Evolutionary conservation across 2,329 filamentous ascomycete species (phyloP).

Genomic region (Talaromyces islandicus): DNA sequence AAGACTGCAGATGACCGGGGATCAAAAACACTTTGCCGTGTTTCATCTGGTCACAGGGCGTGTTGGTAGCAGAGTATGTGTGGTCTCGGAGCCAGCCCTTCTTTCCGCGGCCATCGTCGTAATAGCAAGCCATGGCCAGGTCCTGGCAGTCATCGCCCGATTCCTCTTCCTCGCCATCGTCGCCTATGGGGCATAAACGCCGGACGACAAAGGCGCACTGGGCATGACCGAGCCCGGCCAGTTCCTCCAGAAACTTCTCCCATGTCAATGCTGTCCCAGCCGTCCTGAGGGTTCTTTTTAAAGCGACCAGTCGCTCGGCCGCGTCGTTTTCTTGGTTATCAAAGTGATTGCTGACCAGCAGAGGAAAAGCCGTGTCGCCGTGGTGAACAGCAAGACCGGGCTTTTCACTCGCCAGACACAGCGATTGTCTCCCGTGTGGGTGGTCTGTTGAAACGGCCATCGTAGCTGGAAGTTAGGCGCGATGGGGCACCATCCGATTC

Average conservation of each 20-base stretch:
- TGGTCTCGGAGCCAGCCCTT: constrained; percentile 53
- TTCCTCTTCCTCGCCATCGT: constrained; percentile 52
- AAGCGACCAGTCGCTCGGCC: constrained; percentile 52
- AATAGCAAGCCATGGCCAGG: constrained; percentile 61
- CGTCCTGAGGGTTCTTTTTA: constrained; percentile 52
- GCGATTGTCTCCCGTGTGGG: constrained; percentile 14
- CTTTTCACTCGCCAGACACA: constrained; percentile 20
- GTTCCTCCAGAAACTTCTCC: constrained; percentile 56
- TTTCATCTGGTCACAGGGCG: constrained; percentile 63
- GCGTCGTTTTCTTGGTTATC: constrained; percentile 26
- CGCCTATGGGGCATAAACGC: constrained; percentile 28
- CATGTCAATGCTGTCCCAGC: constrained; percentile 58
- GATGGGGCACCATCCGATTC: background rate
- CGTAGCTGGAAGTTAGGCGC: constrained; percentile 13
- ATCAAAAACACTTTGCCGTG: constrained; percentile 67
- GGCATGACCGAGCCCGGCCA: constrained; percentile 57
- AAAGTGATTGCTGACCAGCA: constrained; percentile 27
- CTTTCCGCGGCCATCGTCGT: constrained; percentile 53
- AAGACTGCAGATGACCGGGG: constrained; percentile 54
- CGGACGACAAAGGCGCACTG: constrained; percentile 62
- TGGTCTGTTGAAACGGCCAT: constrained; percentile 1
- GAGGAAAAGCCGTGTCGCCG: constrained; percentile 19
- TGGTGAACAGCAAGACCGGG: constrained; percentile 17
- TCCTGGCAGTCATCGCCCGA: constrained; percentile 57
- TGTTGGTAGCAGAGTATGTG: constrained; percentile 59